A percentile compares a stretch with the other conserved stretches of the same genome.
Conservation (phyloP, 164 flowering plant genomes). For the Taxillus chinensis region DNA sequence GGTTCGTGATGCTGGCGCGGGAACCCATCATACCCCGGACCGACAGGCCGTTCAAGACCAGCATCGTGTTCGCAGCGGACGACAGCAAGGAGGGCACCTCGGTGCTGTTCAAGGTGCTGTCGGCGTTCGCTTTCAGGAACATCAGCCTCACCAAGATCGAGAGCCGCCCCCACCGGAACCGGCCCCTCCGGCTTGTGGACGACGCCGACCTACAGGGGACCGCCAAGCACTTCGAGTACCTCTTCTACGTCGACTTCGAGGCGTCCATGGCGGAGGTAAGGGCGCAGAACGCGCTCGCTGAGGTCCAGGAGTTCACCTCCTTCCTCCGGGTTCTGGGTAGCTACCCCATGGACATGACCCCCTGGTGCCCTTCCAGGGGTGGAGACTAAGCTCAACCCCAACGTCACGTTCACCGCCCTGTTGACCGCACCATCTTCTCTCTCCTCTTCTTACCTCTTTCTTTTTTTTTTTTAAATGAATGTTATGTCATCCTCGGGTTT, state of each 20-base stretch:
- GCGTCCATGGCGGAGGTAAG: conserved; percentile 29
- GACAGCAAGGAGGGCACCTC: conserved; percentile 18
- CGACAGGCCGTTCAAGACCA: conserved; percentile 1
- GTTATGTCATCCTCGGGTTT: too few species aligned
- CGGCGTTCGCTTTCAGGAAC: not conserved
- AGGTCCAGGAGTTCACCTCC: conserved; percentile 68
- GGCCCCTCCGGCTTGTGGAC: not conserved
- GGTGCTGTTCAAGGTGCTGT: not conserved
- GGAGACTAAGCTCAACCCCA: not conserved
- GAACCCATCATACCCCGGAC: not conserved
- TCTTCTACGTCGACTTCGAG: not conserved
- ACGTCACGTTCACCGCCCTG: too few species aligned
- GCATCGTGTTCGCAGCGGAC: conserved; percentile 67
- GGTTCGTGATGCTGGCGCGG: not conserved
- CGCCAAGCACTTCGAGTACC: not conserved
- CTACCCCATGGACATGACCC: conserved; percentile 76
- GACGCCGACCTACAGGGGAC: not conserved
- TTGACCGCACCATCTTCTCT: too few species aligned
- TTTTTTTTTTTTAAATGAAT: too few species aligned
- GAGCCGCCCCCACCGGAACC: conserved; percentile 45
- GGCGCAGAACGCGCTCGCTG: conserved; percentile 67
- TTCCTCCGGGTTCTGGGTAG: conserved; percentile 64
- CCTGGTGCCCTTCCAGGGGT: conserved; percentile 40
- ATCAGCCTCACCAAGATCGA: not conserved
- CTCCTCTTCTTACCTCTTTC: too few species aligned